Evolutionary conservation across 306 rosid species (phyloP), one percentile per base, ranked within the genome.

Genomic region (Pterocarpus santalinus): DNA sequence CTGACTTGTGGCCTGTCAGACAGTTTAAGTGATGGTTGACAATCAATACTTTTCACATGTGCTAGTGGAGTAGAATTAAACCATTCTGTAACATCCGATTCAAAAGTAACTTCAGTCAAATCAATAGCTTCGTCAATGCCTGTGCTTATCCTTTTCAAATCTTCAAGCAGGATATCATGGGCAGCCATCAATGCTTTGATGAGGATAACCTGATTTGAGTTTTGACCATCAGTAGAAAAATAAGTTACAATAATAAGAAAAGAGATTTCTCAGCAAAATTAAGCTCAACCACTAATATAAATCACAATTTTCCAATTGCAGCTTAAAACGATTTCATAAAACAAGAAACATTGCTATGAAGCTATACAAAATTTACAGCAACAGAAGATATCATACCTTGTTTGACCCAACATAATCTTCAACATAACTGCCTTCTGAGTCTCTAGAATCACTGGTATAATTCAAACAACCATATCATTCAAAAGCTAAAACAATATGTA

Each of bases 91-190:
- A 85, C 92, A 87, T 93, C 95, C 75, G 89, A 76, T 79, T 86
- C 83, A 63, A 87, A 89, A 69, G 89, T 78, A 81, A 87, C 78
- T 82, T 85, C 94, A 80, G 87, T 86, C 86, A 90, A 91, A 89
- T 95, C 98, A 89, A 93, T 60, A 46, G 87, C 72, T 81, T 86
- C 79, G 83, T 77, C 89, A 75, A 91, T 83, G 77, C 94, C 96
- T 62, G 86, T 81, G 90, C 97, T 89, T 49, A 95, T 82, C 82
- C 83, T 89, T 83, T 72, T 92, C 52, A 95, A 85, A 86, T 93
- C 96, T 83, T 95, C 96, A 80, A 91, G 93, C 88, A 95, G 80
- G 46, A 85, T 86, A 84, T 89, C 93, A 71, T 90, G 93, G 35
- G 98, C 93, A 83, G 89, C 75, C 83, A 87, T 62, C 82, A 95